A percentile compares a stretch with the other conserved stretches of the same genome.
Evolutionary conservation across 2,329 filamentous ascomycete species (phyloP).

Genomic region (Penicillium sp.): DNA sequence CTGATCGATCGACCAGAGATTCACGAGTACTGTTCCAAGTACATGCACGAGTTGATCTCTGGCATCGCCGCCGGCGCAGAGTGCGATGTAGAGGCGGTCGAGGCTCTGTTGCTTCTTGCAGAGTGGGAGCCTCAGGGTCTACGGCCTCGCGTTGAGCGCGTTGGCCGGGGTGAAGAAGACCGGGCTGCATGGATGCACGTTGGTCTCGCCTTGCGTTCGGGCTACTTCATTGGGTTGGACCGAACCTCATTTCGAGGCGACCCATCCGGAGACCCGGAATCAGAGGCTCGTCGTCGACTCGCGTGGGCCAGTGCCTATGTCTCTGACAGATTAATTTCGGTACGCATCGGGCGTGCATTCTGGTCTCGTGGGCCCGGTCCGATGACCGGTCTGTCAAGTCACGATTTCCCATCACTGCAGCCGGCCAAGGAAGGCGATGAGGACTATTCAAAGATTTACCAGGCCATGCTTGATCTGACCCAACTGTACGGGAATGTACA

Average conservation of each 20-base stretch:
- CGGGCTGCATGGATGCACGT: constrained; percentile 73
- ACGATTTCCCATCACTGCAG: constrained; percentile 62
- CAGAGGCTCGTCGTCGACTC: constrained; percentile 58
- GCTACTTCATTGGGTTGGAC: constrained; percentile 65
- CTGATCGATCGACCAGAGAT: constrained; percentile 57
- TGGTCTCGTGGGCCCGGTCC: constrained; percentile 68
- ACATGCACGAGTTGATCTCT: constrained; percentile 65
- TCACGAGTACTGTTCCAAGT: constrained; percentile 60
- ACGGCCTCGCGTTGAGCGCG: constrained; percentile 53
- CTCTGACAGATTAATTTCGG: constrained; percentile 62
- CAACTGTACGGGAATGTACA: constrained; percentile 69
- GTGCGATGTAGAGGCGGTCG: constrained; percentile 64
- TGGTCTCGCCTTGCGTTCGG: constrained; percentile 62
- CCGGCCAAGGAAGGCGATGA: constrained; percentile 55
- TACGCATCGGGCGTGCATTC: constrained; percentile 65
- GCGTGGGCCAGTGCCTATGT: constrained; percentile 66
- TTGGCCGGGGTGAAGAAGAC: constrained; percentile 67
- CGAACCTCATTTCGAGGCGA: constrained; percentile 61
- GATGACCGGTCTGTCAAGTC: constrained; percentile 57
- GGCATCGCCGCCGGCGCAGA: constrained; percentile 61
- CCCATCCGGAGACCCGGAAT: constrained; percentile 52
- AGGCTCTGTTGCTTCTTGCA: constrained; percentile 62
- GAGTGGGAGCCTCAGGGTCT: constrained; percentile 67
- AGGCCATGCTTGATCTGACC: constrained; percentile 65
- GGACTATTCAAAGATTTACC: constrained; percentile 63